Evolutionary conservation across 176 grass and related monocot genomes (phyloP).

Genomic region (Avena sativa): DNA sequence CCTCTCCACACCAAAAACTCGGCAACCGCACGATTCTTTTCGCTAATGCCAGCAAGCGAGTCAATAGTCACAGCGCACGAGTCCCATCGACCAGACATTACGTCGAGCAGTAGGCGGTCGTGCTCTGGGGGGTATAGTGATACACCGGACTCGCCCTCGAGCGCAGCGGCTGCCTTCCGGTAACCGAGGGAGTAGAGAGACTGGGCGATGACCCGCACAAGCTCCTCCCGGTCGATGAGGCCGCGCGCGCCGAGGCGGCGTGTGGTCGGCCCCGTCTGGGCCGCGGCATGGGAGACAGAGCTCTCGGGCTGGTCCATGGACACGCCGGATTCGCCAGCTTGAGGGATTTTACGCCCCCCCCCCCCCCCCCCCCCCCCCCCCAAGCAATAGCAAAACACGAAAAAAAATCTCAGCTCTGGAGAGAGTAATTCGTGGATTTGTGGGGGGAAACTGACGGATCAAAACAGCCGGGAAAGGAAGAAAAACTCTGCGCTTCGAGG

Average conservation of each 20-base stretch:
- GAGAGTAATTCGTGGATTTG: conserved; percentile 20
- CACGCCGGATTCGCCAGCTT: conserved; percentile 53
- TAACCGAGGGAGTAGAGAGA: conserved; percentile 88
- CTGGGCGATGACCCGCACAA: conserved; percentile 70
- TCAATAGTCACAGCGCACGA: conserved; percentile 68
- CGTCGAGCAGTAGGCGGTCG: conserved; percentile 63
- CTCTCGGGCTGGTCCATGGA: conserved; percentile 49
- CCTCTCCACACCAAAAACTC: conserved; percentile 81
- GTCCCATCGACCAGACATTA: conserved; percentile 85
- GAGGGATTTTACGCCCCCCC: conserved; percentile 50
- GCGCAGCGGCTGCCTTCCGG: conserved; percentile 63
- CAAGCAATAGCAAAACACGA: conserved; percentile 24
- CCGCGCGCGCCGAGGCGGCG: conserved; percentile 41
- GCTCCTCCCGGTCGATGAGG: conserved; percentile 66
- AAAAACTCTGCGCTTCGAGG: not conserved
- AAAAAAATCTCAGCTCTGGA: conserved; percentile 32
- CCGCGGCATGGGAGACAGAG: conserved; percentile 47
- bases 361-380: conserved; percentile 20
- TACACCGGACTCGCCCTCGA: conserved; percentile 86
- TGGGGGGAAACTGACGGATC: not conserved
- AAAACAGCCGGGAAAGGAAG: not conserved
- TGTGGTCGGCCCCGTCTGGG: conserved; percentile 36
- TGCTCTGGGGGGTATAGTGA: conserved; percentile 68
- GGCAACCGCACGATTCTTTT: conserved; percentile 41
- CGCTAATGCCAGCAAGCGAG: conserved; percentile 53